Base-by-base conservation (phyloP, 495 filamentous ascomycete genomes). In the Annulohypoxylon bovei region DNA sequence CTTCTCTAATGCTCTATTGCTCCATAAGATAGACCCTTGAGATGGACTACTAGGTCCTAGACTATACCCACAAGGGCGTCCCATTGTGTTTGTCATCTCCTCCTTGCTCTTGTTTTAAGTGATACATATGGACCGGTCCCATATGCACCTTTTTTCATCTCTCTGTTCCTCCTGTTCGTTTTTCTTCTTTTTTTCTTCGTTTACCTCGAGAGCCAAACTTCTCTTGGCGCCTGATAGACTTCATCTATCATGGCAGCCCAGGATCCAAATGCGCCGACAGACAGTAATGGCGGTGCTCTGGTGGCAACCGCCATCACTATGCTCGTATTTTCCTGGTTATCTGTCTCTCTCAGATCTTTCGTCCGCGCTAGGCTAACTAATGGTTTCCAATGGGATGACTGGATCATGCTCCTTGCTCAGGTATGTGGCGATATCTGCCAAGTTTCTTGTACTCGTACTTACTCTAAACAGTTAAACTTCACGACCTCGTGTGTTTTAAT, bases 381-480 rank as follows among this genome's bases (percentile, higher is more conserved):
- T 58, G 72, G 69, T 18, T 80, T 82, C 58, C 77, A 78, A 50
- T 71, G 63, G 39, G 81, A 82, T 61, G 81, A 82, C 65, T 81
- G 79, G 78, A 64, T 81, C 49, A 81, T 82, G 77, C 58, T 81
- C n/a, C 54, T 74, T 25, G 68, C 78, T 57, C 80, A 80, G 70
- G 78, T 80, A 73, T 3, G 14, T 42, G 16, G 14, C 32, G 8
- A 18, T 23, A 9, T 6, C n/a, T 12, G 6, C 18, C 18, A 22
- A 25, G 40, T 49, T 22, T 39, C 57, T 71, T 33, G 40, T 62
- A 47, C 23, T 66, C 37, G 62, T 16, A 14, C 22, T 44, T 7
- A 42, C 33, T 53, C 23, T 8, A 22, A 65, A 49, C 16, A 82
- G 79, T 44, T 64, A 22, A 76, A 78, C 55, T 81, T 80, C 57